phyloP scores from a whole-genome alignment of 2,329 filamentous ascomycete genomes.

The Cytospora piceae region DNA sequence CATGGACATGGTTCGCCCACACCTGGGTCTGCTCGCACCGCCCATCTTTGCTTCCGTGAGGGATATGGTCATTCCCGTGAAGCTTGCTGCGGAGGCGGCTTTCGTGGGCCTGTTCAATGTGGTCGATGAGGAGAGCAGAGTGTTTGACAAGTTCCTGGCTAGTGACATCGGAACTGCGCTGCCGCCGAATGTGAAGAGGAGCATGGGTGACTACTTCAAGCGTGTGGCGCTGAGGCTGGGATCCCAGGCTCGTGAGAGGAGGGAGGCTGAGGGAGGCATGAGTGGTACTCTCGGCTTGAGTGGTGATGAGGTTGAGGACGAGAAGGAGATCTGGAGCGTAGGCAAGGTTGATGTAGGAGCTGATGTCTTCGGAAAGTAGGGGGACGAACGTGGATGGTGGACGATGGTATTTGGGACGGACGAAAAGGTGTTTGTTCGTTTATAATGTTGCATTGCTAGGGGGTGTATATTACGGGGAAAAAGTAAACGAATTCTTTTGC shows the following conservation, averaged over 20 bases:
- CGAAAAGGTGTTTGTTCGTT: not conserved
- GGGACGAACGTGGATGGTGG: constrained; percentile 24
- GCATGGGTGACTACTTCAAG: constrained; percentile 98
- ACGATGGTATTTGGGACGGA: constrained; percentile 18
- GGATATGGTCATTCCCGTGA: constrained; percentile 91
- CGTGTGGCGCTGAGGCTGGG: constrained; percentile 83
- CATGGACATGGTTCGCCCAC: constrained; percentile 79
- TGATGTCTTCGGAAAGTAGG: constrained; percentile 56
- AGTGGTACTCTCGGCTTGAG: constrained; percentile 78
- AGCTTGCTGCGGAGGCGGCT: constrained; percentile 90
- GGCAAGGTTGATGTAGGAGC: constrained; percentile 81
- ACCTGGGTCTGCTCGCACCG: constrained; percentile 77
- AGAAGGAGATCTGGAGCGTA: constrained; percentile 94
- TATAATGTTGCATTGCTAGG: constrained; percentile 12
- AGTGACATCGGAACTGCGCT: constrained; percentile 67
- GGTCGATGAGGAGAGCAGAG: constrained; percentile 79
- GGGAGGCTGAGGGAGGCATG: constrained; percentile 86
- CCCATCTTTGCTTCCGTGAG: constrained; percentile 89
- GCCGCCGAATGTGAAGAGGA: constrained; percentile 75
- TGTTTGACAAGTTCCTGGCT: constrained; percentile 90
- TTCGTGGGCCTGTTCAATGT: constrained; percentile 92
- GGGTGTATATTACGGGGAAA: constrained; percentile 4
- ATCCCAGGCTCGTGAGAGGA: constrained; percentile 84
- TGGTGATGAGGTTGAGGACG: constrained; percentile 91
- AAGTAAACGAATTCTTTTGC: not conserved